Evolutionary conservation across 495 filamentous ascomycete genomes (phyloP), one percentile per base, ranked within the genome.

Genomic region (Xylaria longipes): DNA sequence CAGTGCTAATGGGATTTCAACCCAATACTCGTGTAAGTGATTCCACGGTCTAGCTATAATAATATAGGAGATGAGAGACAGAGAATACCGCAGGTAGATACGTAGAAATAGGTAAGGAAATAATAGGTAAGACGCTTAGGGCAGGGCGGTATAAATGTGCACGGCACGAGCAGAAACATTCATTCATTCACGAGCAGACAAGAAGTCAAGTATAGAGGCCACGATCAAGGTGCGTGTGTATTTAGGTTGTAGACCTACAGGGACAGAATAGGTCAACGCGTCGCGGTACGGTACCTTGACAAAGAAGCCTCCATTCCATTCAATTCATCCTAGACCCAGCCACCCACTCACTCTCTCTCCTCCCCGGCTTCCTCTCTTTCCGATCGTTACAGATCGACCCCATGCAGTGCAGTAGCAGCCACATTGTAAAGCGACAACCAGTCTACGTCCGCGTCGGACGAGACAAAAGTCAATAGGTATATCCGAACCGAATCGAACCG

Each of bases 231-330:
- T 68, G 39, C 63, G 33, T 69, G 25, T 56, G 27, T 15, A 48
- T 68, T 41, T 68, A 54, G 50, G 50, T 66, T 14, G 45, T 66
- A 66, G 45, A 66, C 63, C 29, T 52, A 39, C 3, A 68, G 50
- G 46, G 14, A 17, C 12, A 11, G 48, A 0, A 2, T 45, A 69
- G 68, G 56, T 52, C 43, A 25, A 50, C 20, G 31, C 37, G 22
- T 35, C 45, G n/a, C 5, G 37, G 62, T 20, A 43, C 14, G 25
- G 4, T 48, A 35, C 25, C 37, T 29, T 65, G 39, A 46, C 15
- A 39, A 22, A 20, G 56, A 60, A 60, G 31, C 57, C 57, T 60
- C 57, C 33, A 60, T 52, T 27, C 48, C 43, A 46, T 46, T 15
- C 41, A 39, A 54, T 54, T 17, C 50, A 27, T 25, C 22, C 52